Percentiles rank a stretch among this genome's conserved stretches.
These are phyloP conservation scores for Poteriospumella lacustris DNA, from an alignment of 108 stramenopile genomes.

Conservation along the genomic window DNA sequence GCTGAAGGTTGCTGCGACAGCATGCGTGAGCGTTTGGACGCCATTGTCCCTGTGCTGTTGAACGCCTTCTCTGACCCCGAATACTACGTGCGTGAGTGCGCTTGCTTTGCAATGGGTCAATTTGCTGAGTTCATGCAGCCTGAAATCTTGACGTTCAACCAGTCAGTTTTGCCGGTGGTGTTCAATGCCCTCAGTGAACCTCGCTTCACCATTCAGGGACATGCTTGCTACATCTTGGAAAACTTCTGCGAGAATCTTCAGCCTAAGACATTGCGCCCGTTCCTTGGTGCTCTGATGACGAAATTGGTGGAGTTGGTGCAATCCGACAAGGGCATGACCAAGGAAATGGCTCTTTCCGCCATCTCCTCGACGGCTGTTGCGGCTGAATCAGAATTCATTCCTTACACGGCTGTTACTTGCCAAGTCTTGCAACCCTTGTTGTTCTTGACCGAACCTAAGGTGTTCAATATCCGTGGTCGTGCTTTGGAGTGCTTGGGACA, in stretches of 20 bases:
- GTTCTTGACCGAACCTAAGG: constrained; percentile 66
- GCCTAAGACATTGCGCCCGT: constrained; percentile 77
- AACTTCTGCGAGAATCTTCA: constrained; percentile 96
- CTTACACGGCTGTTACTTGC: constrained; percentile 51
- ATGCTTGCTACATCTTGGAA: constrained; percentile 92
- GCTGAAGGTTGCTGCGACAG: constrained; percentile 84
- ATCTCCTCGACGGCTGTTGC: constrained; percentile 91
- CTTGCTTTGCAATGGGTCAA: constrained; percentile 93
- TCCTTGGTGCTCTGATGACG: constrained; percentile 77
- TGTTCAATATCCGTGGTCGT: constrained; percentile 77
- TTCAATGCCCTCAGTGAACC: constrained; percentile 83
- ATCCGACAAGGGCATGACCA: constrained; percentile 78
- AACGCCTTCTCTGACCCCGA: constrained; percentile 71
- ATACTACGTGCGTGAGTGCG: constrained; percentile 83
- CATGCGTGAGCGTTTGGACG: constrained; percentile 61
- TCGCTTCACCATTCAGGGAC: constrained; percentile 74
- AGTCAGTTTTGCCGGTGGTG: constrained; percentile 85
- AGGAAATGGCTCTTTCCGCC: constrained; percentile 95
- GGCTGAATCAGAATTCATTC: constrained; percentile 88
- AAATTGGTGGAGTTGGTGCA: constrained; percentile 81
- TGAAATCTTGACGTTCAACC: constrained; percentile 77
- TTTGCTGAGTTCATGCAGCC: constrained; percentile 95
- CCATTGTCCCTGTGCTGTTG: constrained; percentile 71
- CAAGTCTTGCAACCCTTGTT: constrained; percentile 48
- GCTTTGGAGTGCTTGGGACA: constrained; percentile 98